A percentile compares a stretch with the other conserved stretches of the same genome.
These are phyloP conservation scores for Colletotrichum caudatum DNA, from an alignment of 2,329 filamentous ascomycete species.

Conservation along the genomic window DNA sequence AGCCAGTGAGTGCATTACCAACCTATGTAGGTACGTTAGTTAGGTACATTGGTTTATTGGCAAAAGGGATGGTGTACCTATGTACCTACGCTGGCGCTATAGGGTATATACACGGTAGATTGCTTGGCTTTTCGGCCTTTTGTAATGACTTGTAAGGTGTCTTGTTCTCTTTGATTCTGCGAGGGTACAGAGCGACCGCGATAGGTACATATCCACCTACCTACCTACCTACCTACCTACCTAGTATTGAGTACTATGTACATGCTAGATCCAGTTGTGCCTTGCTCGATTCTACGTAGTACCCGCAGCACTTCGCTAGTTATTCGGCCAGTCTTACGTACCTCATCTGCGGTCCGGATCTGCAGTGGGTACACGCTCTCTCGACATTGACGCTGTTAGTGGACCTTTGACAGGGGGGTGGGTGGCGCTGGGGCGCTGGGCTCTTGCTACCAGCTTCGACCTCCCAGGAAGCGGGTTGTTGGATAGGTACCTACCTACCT, in stretches of 20 bases:
- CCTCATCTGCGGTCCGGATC: slow-evolving; percentile 25
- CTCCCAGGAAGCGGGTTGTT: background rate
- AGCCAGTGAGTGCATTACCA: background rate
- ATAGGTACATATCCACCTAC: slow-evolving; percentile 1
- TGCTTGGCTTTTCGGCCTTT: slow-evolving; percentile 25
- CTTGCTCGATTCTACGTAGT: slow-evolving; percentile 9
- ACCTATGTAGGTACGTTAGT: background rate
- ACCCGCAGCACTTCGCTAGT: slow-evolving; percentile 9
- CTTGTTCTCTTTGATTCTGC: slow-evolving; percentile 11
- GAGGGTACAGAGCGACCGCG: background rate
- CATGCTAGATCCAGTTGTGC: background rate
- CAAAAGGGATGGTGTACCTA: background rate
- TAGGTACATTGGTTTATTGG: background rate
- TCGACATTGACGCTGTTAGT: slow-evolving; percentile 26
- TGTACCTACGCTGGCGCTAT: background rate
- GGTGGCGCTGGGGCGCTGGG: background rate
- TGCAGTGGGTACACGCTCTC: slow-evolving; percentile 21
- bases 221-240: too few relatives aligned
- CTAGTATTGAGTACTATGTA: background rate
- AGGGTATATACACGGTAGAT: background rate
- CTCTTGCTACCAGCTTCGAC: slow-evolving; percentile 2
- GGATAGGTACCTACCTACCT: background rate
- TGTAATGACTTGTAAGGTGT: background rate
- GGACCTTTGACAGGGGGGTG: slow-evolving; percentile 8
- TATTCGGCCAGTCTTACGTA: slow-evolving; percentile 17